phyloP scores from a whole-genome alignment of 495 filamentous ascomycete genomes.

The Clohesyomyces aquaticus region DNA sequence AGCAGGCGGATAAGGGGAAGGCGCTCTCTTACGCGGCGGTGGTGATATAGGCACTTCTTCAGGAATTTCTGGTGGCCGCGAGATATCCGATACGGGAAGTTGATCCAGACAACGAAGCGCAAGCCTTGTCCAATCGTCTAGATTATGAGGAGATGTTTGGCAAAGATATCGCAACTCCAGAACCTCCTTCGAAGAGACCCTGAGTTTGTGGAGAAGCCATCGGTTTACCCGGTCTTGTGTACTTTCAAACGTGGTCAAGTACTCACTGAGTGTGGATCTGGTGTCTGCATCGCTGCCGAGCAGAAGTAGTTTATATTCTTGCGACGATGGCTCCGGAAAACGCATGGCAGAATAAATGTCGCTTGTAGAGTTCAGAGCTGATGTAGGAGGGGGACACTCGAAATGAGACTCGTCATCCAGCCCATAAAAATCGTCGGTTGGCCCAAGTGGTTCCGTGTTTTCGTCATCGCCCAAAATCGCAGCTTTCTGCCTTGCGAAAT shows the following conservation, averaged over 20 bases:
- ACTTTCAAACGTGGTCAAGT: conserved; percentile 29
- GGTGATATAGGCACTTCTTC: no score
- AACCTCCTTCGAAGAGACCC: conserved; percentile 30
- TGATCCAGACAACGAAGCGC: background rate
- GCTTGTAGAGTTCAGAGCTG: no score
- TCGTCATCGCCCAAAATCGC: background rate
- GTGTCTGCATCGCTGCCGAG: conserved; percentile 15
- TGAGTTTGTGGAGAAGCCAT: conserved; percentile 36
- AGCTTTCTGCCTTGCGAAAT: background rate
- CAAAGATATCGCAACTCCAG: conserved; percentile 23
- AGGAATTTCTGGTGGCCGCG: no score
- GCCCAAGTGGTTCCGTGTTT: background rate
- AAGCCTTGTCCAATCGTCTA: background rate
- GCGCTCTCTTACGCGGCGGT: no score
- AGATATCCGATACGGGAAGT: no score
- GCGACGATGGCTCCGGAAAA: background rate
- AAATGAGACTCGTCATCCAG: no score
- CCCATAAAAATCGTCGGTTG: no score
- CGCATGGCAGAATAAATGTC: background rate
- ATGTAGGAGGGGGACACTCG: no score
- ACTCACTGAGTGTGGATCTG: conserved; percentile 33
- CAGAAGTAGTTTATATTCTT: conserved; percentile 10
- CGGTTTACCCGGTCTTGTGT: conserved; percentile 27
- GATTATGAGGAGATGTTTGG: conserved; percentile 5
- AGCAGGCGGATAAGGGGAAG: background rate